These are phyloP conservation scores for Pythium dissotocum DNA, from an alignment of 352 stramenopile genomes.

Conservation along the genomic window DNA sequence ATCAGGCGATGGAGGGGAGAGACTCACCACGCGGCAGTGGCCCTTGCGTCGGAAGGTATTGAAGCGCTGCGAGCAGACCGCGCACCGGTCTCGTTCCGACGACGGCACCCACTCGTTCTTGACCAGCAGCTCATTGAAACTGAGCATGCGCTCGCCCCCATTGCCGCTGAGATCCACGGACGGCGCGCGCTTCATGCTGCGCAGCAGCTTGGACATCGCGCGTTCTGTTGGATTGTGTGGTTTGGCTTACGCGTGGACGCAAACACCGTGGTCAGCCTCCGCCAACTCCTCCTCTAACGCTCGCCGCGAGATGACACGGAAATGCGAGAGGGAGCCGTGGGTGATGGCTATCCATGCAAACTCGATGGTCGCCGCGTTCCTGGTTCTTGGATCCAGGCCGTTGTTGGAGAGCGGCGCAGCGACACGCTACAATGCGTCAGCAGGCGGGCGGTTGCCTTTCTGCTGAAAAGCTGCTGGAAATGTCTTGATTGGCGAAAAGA, in stretches of 20 bases:
- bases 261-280: no score
- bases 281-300: no score
- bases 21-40: conserved; percentile 26
- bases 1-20: background rate
- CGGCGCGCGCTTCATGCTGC: background rate
- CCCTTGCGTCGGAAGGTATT: conserved; percentile 18
- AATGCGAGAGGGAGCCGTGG: background rate
- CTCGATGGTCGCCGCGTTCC: background rate
- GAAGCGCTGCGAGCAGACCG: conserved; percentile 13
- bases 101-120: conserved; percentile 24
- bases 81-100: conserved; percentile 15
- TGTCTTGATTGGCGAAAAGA: background rate
- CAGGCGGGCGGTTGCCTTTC: conserved; percentile 7
- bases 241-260: no score
- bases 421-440: conserved; percentile 6
- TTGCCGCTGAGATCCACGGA: background rate
- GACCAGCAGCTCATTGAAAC: conserved; percentile 16
- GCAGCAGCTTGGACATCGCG: conserved; percentile 4
- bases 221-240: no score
- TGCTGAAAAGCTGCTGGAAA: background rate
- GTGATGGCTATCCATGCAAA: conserved; percentile 1
- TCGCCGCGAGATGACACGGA: background rate
- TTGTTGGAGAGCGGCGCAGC: conserved; percentile 2
- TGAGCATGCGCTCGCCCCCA: conserved; percentile 10
- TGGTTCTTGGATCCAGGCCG: no score